Evolutionary conservation across 1,284 basidiomycete species (phyloP).

Genomic region (Malassezia psittaci): DNA sequence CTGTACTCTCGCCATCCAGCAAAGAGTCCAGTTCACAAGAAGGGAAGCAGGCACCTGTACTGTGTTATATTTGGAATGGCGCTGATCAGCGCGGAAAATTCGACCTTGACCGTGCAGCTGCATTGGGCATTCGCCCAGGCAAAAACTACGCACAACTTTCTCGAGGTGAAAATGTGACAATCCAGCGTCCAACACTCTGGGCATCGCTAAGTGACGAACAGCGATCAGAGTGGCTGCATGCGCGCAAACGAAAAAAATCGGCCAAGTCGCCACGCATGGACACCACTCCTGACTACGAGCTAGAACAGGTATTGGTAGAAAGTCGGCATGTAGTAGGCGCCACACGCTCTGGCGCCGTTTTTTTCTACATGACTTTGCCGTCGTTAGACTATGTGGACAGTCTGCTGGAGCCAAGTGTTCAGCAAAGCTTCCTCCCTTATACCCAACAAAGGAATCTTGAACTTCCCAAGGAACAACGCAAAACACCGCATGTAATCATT

Average conservation of each 20-base stretch:
- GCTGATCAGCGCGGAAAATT: constrained; percentile 77
- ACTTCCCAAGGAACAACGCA: constrained; percentile 48
- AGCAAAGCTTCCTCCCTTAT: constrained; percentile 53
- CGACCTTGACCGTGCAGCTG: constrained; percentile 59
- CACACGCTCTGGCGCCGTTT: constrained; percentile 57
- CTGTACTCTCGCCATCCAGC: background rate
- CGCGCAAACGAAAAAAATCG: constrained; percentile 18
- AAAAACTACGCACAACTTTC: constrained; percentile 50
- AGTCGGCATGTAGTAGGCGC: constrained; percentile 52
- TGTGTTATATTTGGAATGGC: constrained; percentile 63
- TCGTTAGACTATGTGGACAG: constrained; percentile 59
- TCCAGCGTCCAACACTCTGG: constrained; percentile 45
- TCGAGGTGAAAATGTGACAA: constrained; percentile 49
- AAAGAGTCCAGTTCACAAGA: constrained; percentile 12
- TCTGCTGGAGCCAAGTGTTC: constrained; percentile 50
- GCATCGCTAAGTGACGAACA: constrained; percentile 14
- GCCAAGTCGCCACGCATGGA: constrained; percentile 30
- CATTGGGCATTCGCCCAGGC: constrained; percentile 60
- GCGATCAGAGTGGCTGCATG: constrained; percentile 28
- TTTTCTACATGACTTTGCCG: constrained; percentile 55
- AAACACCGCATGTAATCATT: constrained; percentile 50
- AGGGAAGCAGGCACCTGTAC: constrained; percentile 21
- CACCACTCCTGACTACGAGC: constrained; percentile 23
- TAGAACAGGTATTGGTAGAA: constrained; percentile 22
- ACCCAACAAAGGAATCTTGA: constrained; percentile 15